Base-by-base conservation (phyloP, 139 green algal genomes). In the Monoraphidium neglectum region DNA sequence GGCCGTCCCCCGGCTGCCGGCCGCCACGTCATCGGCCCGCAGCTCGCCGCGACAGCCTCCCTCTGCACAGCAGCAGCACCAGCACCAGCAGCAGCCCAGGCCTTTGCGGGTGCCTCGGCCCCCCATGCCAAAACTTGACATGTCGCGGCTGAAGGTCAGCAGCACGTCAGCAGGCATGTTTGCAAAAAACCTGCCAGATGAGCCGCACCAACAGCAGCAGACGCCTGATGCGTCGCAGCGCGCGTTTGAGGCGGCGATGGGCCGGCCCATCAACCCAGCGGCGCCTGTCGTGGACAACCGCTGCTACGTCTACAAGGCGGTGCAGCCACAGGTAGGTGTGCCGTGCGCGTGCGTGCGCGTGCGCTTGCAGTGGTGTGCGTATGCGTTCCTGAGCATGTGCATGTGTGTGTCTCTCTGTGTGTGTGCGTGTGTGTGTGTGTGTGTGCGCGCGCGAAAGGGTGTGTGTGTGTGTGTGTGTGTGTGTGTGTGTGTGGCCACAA, bases 281-380 rank as follows among this genome's bases (percentile, higher is more conserved):
- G 75, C 75, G 30, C 65, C 66, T 13, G 15, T 75, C 37, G 49
- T 69, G 54, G 75, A 80, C 75, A 75, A 35, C 40, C 54, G 75
- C 49, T 75, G 65, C 37, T 80, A 80, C 40, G 63, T 76, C 28
- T 80, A 80, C 66, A 46, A 24, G 26, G 47, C 75, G 23, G 54
- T 73, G 6, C 32, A 43, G 16, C 26, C 24, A 10, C 46, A 70
- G 40, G 72, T 77, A 59, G 16, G 70, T 35, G 36, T n/a, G n/a
- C n/a, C n/a, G n/a, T n/a, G n/a, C n/a, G n/a, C n/a, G n/a, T n/a
- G n/a, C n/a, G n/a, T n/a, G n/a, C n/a, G n/a, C n/a, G n/a, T n/a
- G n/a, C n/a, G n/a, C n/a, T n/a, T n/a, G n/a, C n/a, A n/a, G n/a
- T n/a, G n/a, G n/a, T n/a, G n/a, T n/a, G n/a, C n/a, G n/a, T n/a